A percentile compares a stretch with the other conserved stretches of the same genome.
Evolutionary conservation across 2,329 filamentous ascomycete genomes (phyloP).

Genomic region (Hymenoscyphus scutula): DNA sequence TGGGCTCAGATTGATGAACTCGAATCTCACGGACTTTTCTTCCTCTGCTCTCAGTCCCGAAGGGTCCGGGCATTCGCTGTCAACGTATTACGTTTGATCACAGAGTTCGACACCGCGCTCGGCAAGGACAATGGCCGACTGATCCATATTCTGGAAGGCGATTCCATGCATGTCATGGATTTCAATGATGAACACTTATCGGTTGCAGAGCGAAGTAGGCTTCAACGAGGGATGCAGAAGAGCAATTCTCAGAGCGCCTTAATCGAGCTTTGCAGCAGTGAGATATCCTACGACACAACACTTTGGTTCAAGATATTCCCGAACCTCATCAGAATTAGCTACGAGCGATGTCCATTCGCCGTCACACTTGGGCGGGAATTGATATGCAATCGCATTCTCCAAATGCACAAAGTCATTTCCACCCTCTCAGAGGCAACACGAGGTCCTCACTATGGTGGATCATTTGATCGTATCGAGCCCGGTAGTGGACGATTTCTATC

Average conservation of each 20-base stretch:
- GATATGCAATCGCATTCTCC: constrained; percentile 85
- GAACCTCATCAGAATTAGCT: constrained; percentile 86
- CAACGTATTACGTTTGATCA: constrained; percentile 86
- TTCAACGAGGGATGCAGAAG: constrained; percentile 86
- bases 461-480: constrained; percentile 46
- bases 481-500: constrained; percentile 45
- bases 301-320: constrained; percentile 98
- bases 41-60: constrained; percentile 91
- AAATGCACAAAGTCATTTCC: constrained; percentile 86
- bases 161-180: constrained; percentile 84
- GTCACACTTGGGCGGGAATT: constrained; percentile 88
- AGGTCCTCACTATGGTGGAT: constrained; percentile 58
- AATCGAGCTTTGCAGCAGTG: constrained; percentile 92
- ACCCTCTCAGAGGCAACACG: constrained; percentile 72
- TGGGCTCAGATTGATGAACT: constrained; percentile 95
- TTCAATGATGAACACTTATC: constrained; percentile 90
- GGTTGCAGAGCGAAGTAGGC: constrained; percentile 84
- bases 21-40: constrained; percentile 94
- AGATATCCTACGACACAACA: constrained; percentile 89
- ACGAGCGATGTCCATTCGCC: constrained; percentile 86
- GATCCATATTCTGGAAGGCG: constrained; percentile 88
- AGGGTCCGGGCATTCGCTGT: constrained; percentile 88
- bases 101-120: constrained; percentile 87
- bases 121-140: constrained; percentile 72
- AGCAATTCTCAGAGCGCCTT: constrained; percentile 81